phyloP scores from a whole-genome alignment of 441 rosid genomes.

The Corymbia calophylla region DNA sequence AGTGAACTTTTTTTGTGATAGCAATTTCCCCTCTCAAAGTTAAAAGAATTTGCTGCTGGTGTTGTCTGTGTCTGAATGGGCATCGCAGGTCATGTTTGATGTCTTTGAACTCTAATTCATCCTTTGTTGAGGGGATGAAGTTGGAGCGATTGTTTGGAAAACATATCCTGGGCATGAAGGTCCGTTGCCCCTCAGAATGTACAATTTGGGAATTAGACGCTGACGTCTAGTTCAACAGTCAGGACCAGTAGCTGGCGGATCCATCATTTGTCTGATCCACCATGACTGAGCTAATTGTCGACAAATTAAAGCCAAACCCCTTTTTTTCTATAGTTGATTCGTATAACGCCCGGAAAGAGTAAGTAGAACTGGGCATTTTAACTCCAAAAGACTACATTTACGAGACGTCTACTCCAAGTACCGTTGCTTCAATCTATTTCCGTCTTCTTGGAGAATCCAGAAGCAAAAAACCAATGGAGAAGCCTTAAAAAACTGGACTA shows the following conservation, averaged over 20 bases:
- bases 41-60: neutral
- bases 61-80: neutral
- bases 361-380: neutral
- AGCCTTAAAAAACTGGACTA: neutral
- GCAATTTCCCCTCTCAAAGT: neutral
- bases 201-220: neutral
- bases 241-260: neutral
- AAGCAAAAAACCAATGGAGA: neutral
- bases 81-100: neutral
- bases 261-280: neutral
- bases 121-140: neutral
- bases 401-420: neutral
- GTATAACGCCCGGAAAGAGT: neutral
- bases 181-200: neutral
- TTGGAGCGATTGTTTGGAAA: neutral
- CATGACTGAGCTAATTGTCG: neutral
- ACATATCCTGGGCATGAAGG: neutral
- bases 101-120: neutral
- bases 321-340: neutral
- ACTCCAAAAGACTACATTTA: neutral
- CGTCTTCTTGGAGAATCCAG: neutral
- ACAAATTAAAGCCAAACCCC: neutral
- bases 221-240: neutral
- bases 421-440: neutral
- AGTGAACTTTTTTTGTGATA: neutral